phyloP scores from a whole-genome alignment of 495 filamentous ascomycete species.

The Saxophila tyrrhenica region DNA sequence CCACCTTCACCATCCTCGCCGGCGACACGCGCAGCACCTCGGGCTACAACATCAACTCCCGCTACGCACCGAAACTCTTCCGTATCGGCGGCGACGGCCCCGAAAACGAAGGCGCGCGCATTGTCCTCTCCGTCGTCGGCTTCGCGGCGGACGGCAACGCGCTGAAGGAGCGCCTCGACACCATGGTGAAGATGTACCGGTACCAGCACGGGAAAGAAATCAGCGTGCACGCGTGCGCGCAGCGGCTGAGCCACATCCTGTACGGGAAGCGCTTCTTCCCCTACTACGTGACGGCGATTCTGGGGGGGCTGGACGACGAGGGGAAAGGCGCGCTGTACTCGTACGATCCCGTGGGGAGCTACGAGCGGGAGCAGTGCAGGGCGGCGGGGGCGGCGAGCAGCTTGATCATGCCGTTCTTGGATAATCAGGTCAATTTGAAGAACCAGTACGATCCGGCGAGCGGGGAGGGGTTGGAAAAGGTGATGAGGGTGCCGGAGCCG shows the following conservation, averaged over 20 bases:
- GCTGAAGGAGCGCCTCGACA: conserved; percentile 77
- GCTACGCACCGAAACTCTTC: conserved; percentile 89
- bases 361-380: conserved; percentile 90
- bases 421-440: conserved; percentile 99
- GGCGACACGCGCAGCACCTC: conserved; percentile 90
- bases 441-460: conserved; percentile 93
- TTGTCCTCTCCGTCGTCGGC: conserved; percentile 85
- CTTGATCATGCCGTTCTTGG: conserved; percentile 96
- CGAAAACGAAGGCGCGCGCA: conserved; percentile 67
- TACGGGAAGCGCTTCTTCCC: conserved; percentile 98
- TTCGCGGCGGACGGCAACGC: conserved; percentile 90
- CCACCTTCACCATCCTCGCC: conserved; percentile 87
- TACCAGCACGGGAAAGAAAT: conserved; percentile 92
- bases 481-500: conserved; percentile 52
- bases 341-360: conserved; percentile 94
- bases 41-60: conserved; percentile 97
- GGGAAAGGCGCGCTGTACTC: conserved; percentile 90
- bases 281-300: conserved; percentile 87
- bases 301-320: conserved; percentile 89
- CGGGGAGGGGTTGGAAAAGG: conserved; percentile 68
- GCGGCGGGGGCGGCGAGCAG: conserved; percentile 91
- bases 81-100: conserved; percentile 84
- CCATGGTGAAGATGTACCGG: conserved; percentile 91
- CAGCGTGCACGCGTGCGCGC: conserved; percentile 83
- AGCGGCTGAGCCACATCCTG: conserved; percentile 82